These are phyloP conservation scores for Hygrocybe punicea DNA, from an alignment of 768 basidiomycete genomes.

Conservation along the genomic window DNA sequence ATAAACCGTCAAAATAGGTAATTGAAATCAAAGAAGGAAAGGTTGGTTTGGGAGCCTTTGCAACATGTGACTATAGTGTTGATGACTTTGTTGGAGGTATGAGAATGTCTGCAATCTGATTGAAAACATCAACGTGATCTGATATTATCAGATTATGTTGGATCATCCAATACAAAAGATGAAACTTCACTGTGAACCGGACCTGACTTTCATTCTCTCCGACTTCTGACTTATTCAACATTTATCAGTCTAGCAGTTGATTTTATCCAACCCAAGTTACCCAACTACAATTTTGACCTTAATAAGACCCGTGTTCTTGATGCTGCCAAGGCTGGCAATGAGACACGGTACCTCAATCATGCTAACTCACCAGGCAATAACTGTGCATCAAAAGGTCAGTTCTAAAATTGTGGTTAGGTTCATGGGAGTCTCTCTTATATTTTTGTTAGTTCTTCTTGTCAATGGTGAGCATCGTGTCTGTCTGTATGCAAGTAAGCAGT, in stretches of 20 bases:
- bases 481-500: conserved; percentile 17
- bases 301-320: conserved; percentile 8
- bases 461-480: conserved; percentile 23
- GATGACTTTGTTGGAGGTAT: conserved; percentile 5
- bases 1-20: not conserved
- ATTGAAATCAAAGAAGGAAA: not conserved
- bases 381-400: conserved; percentile 15
- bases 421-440: too few species aligned
- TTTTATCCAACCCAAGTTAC: not conserved
- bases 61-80: not conserved
- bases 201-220: not conserved
- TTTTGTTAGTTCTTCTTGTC: conserved; percentile 12
- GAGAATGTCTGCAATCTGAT: not conserved
- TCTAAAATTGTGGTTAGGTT: not conserved
- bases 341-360: conserved; percentile 24
- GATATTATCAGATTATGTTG: conserved; percentile 1
- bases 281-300: conserved; percentile 12
- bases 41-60: conserved; percentile 4
- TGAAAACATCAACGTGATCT: not conserved
- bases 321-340: conserved; percentile 23
- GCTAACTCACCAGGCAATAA: conserved; percentile 11
- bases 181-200: not conserved
- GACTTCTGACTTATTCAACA: not conserved
- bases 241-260: not conserved
- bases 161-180: not conserved